phyloP scores from a whole-genome alignment of 306 rosid species.

The Pyrus communis region DNA sequence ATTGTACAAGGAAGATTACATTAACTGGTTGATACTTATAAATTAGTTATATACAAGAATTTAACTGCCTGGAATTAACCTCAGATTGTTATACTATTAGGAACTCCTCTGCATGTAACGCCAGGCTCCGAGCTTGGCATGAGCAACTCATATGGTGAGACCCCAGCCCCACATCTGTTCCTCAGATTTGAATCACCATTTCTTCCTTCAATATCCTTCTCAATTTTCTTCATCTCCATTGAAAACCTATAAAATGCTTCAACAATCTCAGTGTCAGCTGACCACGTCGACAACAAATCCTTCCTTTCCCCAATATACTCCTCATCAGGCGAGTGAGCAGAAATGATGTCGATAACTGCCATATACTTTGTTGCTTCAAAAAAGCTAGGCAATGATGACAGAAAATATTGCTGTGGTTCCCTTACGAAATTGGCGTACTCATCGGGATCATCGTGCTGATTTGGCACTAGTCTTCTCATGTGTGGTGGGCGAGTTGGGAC shows the following conservation, averaged over 20 bases:
- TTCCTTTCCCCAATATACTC: slow-evolving; percentile 80
- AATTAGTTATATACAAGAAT: too few relatives aligned
- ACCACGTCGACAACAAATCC: slow-evolving; percentile 49
- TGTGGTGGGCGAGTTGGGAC: slow-evolving; percentile 80
- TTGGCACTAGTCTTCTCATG: neutral
- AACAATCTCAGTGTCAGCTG: slow-evolving; percentile 50
- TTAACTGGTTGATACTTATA: too few relatives aligned
- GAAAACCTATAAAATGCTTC: slow-evolving; percentile 57
- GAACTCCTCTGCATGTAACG: slow-evolving; percentile 82
- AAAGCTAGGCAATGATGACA: slow-evolving; percentile 48
- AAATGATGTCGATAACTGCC: slow-evolving; percentile 73
- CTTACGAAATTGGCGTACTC: slow-evolving; percentile 47
- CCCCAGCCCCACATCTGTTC: slow-evolving; percentile 90
- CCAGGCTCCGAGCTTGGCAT: slow-evolving; percentile 79
- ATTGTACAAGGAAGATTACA: too few relatives aligned
- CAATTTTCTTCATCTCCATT: slow-evolving; percentile 44
- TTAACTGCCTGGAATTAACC: too few relatives aligned
- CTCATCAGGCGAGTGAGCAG: slow-evolving; percentile 79
- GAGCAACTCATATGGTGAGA: slow-evolving; percentile 70
- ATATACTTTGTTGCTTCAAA: slow-evolving; percentile 58
- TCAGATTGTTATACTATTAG: slow-evolving; percentile 26
- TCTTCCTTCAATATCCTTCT: slow-evolving; percentile 60
- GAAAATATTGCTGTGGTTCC: slow-evolving; percentile 66
- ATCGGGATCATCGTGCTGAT: slow-evolving; percentile 65
- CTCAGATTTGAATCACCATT: slow-evolving; percentile 33